Conservation (phyloP, 495 filamentous ascomycete genomes). For the Bacidia gigantensis region DNA sequence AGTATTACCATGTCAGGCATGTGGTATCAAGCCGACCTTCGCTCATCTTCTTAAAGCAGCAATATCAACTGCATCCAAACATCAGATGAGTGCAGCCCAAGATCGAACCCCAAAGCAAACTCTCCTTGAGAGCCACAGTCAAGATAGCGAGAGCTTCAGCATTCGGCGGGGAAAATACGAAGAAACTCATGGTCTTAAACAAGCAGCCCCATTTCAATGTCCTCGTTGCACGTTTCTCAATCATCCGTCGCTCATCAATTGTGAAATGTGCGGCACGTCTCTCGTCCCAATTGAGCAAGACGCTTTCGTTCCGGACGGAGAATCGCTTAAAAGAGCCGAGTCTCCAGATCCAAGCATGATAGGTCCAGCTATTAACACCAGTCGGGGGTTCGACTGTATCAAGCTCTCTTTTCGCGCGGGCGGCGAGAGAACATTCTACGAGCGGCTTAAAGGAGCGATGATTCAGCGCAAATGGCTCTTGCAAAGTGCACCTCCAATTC, state of each 20-base stretch:
- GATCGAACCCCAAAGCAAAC: constrained; percentile 12
- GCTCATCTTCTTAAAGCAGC: constrained; percentile 72
- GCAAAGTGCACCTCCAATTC: constrained; percentile 81
- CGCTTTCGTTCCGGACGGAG: constrained; percentile 3
- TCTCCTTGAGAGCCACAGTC: constrained; percentile 10
- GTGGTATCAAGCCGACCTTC: constrained; percentile 83
- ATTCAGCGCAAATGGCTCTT: constrained; percentile 94
- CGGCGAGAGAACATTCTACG: constrained; percentile 81
- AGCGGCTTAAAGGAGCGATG: constrained; percentile 73
- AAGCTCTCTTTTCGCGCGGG: constrained; percentile 86
- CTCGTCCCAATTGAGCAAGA: constrained; percentile 46
- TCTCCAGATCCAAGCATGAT: constrained; percentile 62
- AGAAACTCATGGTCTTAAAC: constrained; percentile 14
- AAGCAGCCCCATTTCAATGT: constrained; percentile 42
- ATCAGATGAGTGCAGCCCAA: constrained; percentile 26
- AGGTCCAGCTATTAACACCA: constrained; percentile 26
- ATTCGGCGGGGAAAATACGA: too few species aligned
- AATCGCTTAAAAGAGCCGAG: constrained; percentile 34
- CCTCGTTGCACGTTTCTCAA: constrained; percentile 91
- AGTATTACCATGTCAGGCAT: constrained; percentile 77
- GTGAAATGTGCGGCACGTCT: constrained; percentile 83
- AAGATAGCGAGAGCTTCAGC: constrained; percentile 3
- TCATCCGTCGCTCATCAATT: constrained; percentile 70
- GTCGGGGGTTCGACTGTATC: constrained; percentile 57
- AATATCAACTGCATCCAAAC: constrained; percentile 50